Conservation (phyloP, 2,329 filamentous ascomycete genomes). For the Drechslerella dactyloides region DNA sequence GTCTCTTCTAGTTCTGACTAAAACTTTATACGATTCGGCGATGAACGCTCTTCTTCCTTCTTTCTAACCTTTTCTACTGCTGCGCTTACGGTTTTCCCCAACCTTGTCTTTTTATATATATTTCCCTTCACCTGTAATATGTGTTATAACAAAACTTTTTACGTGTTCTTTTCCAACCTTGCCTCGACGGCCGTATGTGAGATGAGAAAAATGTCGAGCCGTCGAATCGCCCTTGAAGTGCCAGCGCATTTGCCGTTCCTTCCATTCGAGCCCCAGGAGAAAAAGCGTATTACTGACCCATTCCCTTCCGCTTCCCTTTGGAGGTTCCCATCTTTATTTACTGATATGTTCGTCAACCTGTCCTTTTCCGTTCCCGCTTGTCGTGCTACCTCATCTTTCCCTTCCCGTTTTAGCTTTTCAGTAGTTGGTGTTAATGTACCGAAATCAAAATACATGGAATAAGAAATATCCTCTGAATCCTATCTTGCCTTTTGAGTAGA, state of each 20-base stretch:
- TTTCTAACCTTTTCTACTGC: slow-evolving; percentile 41
- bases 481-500: neutral
- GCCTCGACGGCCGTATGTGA: slow-evolving; percentile 57
- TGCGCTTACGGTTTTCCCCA: neutral
- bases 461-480: slow-evolving; percentile 21
- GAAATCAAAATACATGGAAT: slow-evolving; percentile 51
- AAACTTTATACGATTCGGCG: slow-evolving; percentile 39
- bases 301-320: slow-evolving; percentile 7
- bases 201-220: slow-evolving; percentile 7
- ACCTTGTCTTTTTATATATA: slow-evolving; percentile 48
- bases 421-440: slow-evolving; percentile 51
- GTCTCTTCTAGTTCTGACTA: slow-evolving; percentile 7
- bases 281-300: slow-evolving; percentile 55
- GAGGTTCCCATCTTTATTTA: no score
- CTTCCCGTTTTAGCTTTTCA: slow-evolving; percentile 30
- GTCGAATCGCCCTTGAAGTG: slow-evolving; percentile 53
- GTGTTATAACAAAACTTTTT: slow-evolving; percentile 57
- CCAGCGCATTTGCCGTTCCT: slow-evolving; percentile 44
- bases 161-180: slow-evolving; percentile 55
- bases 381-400: slow-evolving; percentile 23
- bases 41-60: slow-evolving; percentile 28
- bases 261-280: slow-evolving; percentile 51
- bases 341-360: no score
- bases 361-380: slow-evolving; percentile 15
- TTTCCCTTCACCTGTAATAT: slow-evolving; percentile 57